A percentile compares a stretch with the other conserved stretches of the same genome.
Conservation (phyloP, 257 asterid genomes). For the Scutellaria barbata region DNA sequence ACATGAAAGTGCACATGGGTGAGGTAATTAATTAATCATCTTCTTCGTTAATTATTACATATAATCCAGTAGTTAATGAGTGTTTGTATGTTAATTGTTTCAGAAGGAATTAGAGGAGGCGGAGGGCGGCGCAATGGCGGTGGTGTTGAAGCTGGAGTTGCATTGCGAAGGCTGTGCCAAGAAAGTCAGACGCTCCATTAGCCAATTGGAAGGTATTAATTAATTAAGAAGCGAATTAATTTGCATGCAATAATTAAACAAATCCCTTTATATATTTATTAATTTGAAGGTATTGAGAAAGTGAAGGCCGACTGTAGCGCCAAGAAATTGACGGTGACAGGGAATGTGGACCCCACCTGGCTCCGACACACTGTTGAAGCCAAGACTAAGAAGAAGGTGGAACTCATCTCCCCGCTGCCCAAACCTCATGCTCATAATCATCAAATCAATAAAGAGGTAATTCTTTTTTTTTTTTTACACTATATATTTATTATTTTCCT, state of each 20-base stretch:
- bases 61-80: neutral
- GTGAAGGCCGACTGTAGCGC: constrained; percentile 67
- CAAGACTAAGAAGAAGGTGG: constrained; percentile 89
- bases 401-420: constrained; percentile 75
- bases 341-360: constrained; percentile 75
- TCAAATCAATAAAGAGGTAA: too few relatives aligned
- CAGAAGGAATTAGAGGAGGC: constrained; percentile 68
- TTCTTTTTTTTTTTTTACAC: too few relatives aligned
- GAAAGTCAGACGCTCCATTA: constrained; percentile 75
- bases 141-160: constrained; percentile 72
- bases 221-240: too few relatives aligned
- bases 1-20: constrained; percentile 53
- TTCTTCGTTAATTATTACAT: constrained; percentile 4
- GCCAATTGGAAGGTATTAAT: constrained; percentile 53
- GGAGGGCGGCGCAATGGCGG: constrained; percentile 45
- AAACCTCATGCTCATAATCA: too few relatives aligned
- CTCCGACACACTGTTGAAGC: constrained; percentile 64
- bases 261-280: too few relatives aligned
- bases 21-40: constrained; percentile 63
- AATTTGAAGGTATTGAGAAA: constrained; percentile 79
- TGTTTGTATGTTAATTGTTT: constrained; percentile 1
- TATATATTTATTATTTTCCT: too few relatives aligned
- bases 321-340: constrained; percentile 73
- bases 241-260: too few relatives aligned
- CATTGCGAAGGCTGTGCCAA: constrained; percentile 96